phyloP scores from a whole-genome alignment of 768 basidiomycete genomes.

The Lactifluus rugatus region DNA sequence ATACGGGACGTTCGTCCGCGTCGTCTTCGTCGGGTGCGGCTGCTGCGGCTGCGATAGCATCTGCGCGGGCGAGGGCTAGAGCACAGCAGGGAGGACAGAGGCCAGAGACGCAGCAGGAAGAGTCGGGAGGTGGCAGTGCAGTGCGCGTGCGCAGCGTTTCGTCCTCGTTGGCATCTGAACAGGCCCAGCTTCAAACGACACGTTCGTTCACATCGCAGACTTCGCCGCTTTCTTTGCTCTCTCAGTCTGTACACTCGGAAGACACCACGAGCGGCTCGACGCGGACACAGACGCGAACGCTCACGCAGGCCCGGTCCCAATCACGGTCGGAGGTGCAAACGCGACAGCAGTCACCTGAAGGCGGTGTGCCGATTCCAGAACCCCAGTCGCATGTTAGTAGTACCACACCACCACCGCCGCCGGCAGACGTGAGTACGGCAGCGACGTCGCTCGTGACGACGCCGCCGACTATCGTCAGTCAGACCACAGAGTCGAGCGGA shows the following conservation, averaged over 20 bases:
- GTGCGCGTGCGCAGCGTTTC: conserved; percentile 13
- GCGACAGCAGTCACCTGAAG: conserved; percentile 6
- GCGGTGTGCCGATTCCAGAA: not conserved
- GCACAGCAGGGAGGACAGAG: conserved; percentile 10
- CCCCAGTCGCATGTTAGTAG: not conserved
- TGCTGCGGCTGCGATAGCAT: not conserved
- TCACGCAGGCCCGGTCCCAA: not conserved
- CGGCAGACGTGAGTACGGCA: conserved; percentile 53
- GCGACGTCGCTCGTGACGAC: conserved; percentile 60
- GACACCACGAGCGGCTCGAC: conserved; percentile 5
- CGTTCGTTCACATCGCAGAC: conserved; percentile 8
- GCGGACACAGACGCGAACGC: conserved; percentile 20
- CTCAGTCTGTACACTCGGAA: conserved; percentile 17
- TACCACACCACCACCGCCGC: not conserved
- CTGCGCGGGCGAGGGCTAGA: not conserved
- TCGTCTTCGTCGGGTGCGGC: not conserved
- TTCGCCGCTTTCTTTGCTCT: conserved; percentile 21
- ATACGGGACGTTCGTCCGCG: not conserved
- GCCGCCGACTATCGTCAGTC: conserved; percentile 43
- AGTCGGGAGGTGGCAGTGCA: conserved; percentile 10
- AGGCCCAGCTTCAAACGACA: not conserved
- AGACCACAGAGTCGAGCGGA: conserved; percentile 44
- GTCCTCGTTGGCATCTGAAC: conserved; percentile 17
- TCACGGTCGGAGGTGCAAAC: conserved; percentile 18
- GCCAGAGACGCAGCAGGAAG: conserved; percentile 3